Evolutionary conservation across 495 filamentous ascomycete species (phyloP), one percentile per base, ranked within the genome.

Genomic region (Cercophora samala): DNA sequence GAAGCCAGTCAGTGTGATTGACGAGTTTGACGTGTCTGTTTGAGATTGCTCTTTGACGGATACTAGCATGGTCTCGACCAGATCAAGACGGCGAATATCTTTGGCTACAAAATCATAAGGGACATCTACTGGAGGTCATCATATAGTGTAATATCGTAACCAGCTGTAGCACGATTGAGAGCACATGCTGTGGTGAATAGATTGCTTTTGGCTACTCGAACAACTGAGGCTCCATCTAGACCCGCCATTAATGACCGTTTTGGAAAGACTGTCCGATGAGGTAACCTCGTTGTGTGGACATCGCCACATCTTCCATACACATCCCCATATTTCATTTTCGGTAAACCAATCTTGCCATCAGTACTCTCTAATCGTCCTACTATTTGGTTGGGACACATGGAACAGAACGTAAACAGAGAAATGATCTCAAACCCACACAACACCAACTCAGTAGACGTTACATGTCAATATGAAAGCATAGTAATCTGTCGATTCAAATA

Each of bases 1-100:
- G 4, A 79, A 81, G 70, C 84, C 83, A 1, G 68, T 65, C 8
- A 85, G 84, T 66, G 82, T 86, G 0, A 83, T 87, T 63, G 83
- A 85, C 37, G 82, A 87, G 67, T 86, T 77, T 61, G 68, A 78
- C 67, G 24, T 26, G 11, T 58, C 61, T 1, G 37, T 2, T 46
- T 46, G 37, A 18, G 37, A 46, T 17, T 46, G 13, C 15, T 17
- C 29, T 32, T 32, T 32, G 29, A 4, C 29, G 37, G 15, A 17
- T 13, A 17, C 2, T 11, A 46, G 37, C 3, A 17, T 9, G 11
- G 6, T 46, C 15, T 13, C 37, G 6, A 13, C 13, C 15, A 46
- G 29, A 46, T 17, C 37, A 17, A 46, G 15, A 1, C 37, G 29
- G 29, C 29, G 3, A 3, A 32, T 8, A 32, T 32, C 4, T 32